Evolutionary conservation across 78 protist species (phyloP), one percentile per base, ranked within the genome.

Genomic region (Bodo saltans): DNA sequence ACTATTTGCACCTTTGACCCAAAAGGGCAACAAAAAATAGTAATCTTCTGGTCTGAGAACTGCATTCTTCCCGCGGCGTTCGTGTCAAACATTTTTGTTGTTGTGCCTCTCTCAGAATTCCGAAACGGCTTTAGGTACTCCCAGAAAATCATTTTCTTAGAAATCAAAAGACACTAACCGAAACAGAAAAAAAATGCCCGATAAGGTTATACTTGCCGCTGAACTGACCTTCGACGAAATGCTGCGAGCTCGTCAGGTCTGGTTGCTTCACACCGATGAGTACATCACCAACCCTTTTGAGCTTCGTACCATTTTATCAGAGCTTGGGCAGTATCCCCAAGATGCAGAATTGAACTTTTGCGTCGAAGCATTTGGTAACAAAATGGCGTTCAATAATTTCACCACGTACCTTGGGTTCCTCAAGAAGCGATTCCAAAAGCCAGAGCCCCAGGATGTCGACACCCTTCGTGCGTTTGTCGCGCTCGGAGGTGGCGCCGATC

Each of bases 391-490:
- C 60, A 17, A 47, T 8, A 8, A 47, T 17, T 47, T 47, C 60
- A 23, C n/a, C 60, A 8, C n/a, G n/a, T 47, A 47, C 60, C 60
- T 47, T 17, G 17, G n/a, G n/a, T 47, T 47, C 60, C 60, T 47
- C 60, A 47, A 47, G 60, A 17, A 8, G n/a, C 60, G 60, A 8
- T 47, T 47, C 60, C 60, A 23, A 17, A 8, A 47, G 60, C 60
- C 60, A 8, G 60, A 47, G 60, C n/a, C 8, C 60, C n/a, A n/a
- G 33, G 78, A 73, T 11, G 78, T 39, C 38, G 78, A 73, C 78
- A 73, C 83, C 12, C 42, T 78, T 26, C 72, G 35, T 1, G 88
- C 88, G 12, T 85, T 85, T 32, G 52, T 79, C 25, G 88, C 88
- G 4, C 79, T 85, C 0, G 88, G 88, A 1, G 88, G 88, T 26